These are phyloP conservation scores for Coemansia sp. DNA, from an alignment of 192 early-diverging fungal genomes.

Conservation along the genomic window DNA sequence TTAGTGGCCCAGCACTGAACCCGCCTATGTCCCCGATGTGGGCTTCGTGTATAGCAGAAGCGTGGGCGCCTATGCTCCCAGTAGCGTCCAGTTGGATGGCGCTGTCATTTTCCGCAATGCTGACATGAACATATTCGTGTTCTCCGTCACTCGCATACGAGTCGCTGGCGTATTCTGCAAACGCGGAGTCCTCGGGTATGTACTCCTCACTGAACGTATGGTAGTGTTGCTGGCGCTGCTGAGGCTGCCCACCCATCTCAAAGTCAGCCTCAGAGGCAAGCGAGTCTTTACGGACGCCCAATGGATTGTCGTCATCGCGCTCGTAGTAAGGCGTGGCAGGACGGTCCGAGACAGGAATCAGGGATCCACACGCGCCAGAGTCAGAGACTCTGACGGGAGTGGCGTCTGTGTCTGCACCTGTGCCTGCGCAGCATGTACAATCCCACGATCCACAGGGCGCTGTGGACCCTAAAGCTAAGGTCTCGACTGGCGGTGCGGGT, in stretches of 20 bases:
- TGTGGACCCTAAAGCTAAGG: not conserved
- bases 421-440: constrained; percentile 4
- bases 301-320: not conserved
- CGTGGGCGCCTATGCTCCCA: constrained; percentile 1
- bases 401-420: constrained; percentile 4
- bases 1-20: not conserved
- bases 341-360: not conserved
- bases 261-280: not conserved
- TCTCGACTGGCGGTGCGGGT: not conserved
- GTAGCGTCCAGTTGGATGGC: constrained; percentile 11
- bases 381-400: not conserved
- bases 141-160: constrained; percentile 14
- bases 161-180: constrained; percentile 17
- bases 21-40: not conserved
- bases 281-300: not conserved
- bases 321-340: not conserved
- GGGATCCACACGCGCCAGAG: not conserved
- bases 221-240: constrained; percentile 5
- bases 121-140: not conserved
- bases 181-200: constrained; percentile 8
- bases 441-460: constrained; percentile 12
- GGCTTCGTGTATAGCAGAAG: constrained; percentile 9
- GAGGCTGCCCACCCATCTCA: not conserved
- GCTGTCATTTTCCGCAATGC: not conserved
- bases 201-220: constrained; percentile 12